Percentiles rank a stretch among this genome's conserved stretches.
Evolutionary conservation across 2,329 filamentous ascomycete genomes (phyloP).

Genomic region (Cladosporium sp.): DNA sequence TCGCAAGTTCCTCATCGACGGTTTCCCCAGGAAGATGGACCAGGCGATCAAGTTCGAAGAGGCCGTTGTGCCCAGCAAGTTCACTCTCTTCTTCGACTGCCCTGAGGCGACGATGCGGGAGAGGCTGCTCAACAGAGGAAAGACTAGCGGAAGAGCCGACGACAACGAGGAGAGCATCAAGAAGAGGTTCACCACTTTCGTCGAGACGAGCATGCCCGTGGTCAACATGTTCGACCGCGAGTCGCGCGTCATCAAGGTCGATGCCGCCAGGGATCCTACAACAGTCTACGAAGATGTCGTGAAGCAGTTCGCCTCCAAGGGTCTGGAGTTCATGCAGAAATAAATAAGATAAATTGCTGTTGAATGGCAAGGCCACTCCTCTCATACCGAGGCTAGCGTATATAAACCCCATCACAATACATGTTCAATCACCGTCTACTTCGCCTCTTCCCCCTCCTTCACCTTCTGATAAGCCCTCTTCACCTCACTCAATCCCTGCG

Average conservation of each 20-base stretch:
- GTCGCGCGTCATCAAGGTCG: constrained; percentile 74
- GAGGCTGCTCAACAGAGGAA: constrained; percentile 79
- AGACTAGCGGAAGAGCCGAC: constrained; percentile 86
- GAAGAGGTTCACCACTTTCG: constrained; percentile 91
- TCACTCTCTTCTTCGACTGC: constrained; percentile 93
- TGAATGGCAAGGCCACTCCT: background rate
- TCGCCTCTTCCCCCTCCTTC: constrained; percentile 4
- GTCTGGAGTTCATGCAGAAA: constrained; percentile 26
- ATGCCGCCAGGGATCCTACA: constrained; percentile 65
- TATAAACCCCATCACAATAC: background rate
- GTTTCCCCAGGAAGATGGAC: constrained; percentile 96
- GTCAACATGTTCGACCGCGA: constrained; percentile 77
- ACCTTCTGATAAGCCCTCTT: constrained; percentile 28
- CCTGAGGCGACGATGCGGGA: constrained; percentile 83
- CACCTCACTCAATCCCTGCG: constrained; percentile 36
- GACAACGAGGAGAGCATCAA: constrained; percentile 94
- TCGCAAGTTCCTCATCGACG: constrained; percentile 70
- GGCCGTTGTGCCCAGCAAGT: constrained; percentile 73
- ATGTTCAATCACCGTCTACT: too few relatives aligned
- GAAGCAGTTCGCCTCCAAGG: constrained; percentile 43
- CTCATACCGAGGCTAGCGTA: background rate
- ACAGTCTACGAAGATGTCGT: constrained; percentile 57
- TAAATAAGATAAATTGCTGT: background rate
- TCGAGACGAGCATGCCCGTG: constrained; percentile 97
- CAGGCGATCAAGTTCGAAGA: constrained; percentile 93